A percentile compares a stretch with the other conserved stretches of the same genome.
Evolutionary conservation across 1,284 basidiomycete genomes (phyloP).

Genomic region (Coniophora puteana): DNA sequence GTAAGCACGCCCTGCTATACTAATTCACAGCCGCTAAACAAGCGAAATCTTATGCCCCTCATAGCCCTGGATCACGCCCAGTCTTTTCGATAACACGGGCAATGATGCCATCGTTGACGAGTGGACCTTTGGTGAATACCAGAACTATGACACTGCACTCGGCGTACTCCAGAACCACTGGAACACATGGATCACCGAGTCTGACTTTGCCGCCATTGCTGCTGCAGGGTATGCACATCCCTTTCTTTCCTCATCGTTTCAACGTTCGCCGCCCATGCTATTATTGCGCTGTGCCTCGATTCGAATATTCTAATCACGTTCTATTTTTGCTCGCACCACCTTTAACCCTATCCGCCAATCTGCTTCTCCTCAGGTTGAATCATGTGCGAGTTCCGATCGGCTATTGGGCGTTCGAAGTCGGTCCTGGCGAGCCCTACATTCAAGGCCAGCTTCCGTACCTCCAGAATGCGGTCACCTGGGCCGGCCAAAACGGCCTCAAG

Average conservation of each 20-base stretch:
- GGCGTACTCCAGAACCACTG: slow-evolving; percentile 63
- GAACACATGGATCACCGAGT: slow-evolving; percentile 79
- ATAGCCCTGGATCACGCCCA: slow-evolving; percentile 84
- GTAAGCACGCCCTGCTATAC: slow-evolving; percentile 36
- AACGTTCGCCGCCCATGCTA: not conserved
- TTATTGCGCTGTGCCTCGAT: too few species aligned
- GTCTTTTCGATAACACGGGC: slow-evolving; percentile 79
- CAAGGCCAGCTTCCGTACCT: slow-evolving; percentile 77
- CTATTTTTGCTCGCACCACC: slow-evolving; percentile 17
- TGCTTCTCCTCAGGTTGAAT: slow-evolving; percentile 51
- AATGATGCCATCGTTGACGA: slow-evolving; percentile 65
- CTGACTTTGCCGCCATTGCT: slow-evolving; percentile 71
- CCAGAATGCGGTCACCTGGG: slow-evolving; percentile 77
- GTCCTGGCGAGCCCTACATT: slow-evolving; percentile 79
- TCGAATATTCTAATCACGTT: not conserved
- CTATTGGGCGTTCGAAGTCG: slow-evolving; percentile 89
- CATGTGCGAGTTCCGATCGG: slow-evolving; percentile 88
- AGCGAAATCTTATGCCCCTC: not conserved
- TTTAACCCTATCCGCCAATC: too few species aligned
- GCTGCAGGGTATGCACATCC: slow-evolving; percentile 56
- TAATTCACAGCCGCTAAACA: not conserved
- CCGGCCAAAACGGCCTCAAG: slow-evolving; percentile 70
- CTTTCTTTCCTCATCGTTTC: not conserved
- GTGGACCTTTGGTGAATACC: slow-evolving; percentile 77
- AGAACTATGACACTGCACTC: slow-evolving; percentile 46